Conservation (phyloP, 2,329 filamentous ascomycete genomes). For the Sphaerulina musiva region DNA sequence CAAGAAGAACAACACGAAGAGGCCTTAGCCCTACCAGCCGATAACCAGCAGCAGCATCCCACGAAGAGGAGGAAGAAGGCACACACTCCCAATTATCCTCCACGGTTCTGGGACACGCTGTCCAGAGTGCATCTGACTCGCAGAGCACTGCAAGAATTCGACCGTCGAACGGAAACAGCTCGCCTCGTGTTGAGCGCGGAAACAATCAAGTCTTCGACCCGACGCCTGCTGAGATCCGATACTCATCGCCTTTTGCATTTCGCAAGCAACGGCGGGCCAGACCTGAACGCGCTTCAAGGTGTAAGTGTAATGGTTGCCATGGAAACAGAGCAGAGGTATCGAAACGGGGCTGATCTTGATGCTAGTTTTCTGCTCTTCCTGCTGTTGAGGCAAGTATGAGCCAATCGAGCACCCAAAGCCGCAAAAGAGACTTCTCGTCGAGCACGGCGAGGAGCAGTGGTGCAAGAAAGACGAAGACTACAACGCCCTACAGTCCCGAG, state of each 20-base stretch:
- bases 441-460: conserved; percentile 2
- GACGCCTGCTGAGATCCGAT: conserved; percentile 1
- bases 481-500: conserved; percentile 18
- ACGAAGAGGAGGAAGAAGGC: not conserved
- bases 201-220: not conserved
- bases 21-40: not conserved
- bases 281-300: not conserved
- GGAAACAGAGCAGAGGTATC: not conserved
- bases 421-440: not conserved
- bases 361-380: not conserved
- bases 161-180: not conserved
- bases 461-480: conserved; percentile 21
- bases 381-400: not conserved
- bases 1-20: not conserved
- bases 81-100: not conserved
- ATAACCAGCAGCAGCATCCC: not conserved
- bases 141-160: conserved; percentile 1
- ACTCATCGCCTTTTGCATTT: not conserved
- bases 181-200: not conserved
- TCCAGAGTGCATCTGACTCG: not conserved
- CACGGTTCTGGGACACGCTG: conserved; percentile 3
- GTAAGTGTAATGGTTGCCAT: not conserved
- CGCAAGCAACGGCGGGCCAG: not conserved
- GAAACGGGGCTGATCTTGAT: not conserved
- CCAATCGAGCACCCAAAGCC: not conserved